Evolutionary conservation across 2,329 filamentous ascomycete genomes (phyloP), one percentile per base, ranked within the genome.

Genomic region (Penicillium verrucosum): DNA sequence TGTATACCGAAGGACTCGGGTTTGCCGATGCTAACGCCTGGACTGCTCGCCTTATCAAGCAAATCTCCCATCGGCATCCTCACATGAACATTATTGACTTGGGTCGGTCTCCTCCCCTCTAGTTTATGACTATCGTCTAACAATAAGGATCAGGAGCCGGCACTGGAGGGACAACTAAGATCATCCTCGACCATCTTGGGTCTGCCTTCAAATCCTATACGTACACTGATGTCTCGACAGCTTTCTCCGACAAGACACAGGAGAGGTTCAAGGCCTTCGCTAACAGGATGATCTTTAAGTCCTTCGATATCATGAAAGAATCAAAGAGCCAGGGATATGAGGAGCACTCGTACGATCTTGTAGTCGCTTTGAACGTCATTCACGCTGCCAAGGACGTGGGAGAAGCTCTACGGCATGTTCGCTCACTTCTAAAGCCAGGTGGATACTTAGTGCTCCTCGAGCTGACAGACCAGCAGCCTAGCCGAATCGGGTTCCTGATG

Each of bases 361-460:
- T 77, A 9, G 60, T 78, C 34, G 76, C 75, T 1, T 68, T 68
- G 37, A 73, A 76, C 56, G 72, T 76, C 0, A 60, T 81, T 0
- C 74, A 79, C 51, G 74, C 75, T 1, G 78, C 76, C 0, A 18
- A 1, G 12, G 23, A 1, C 38, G 50, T 55, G 43, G 73, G 65
- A 3, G 34, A 60, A 2, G 68, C 37, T 65, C 68, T 44, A 30
- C 71, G 27, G 4, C 70, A 78, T 45, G 57, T 70, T 0, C 67
- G 75, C 0, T 46, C 44, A 0, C 60, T 80, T 0, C 64, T 80
- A 2, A 74, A 71, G 49, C 75, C 80, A 0, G 78, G 77, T 2
- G 80, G 79, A 0, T 74, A 76, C 38, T 65, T 82, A 0, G 29
- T 81, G 1, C 29, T 79, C 0, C 42, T 75, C 1, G 79, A 82